phyloP scores from a whole-genome alignment of 202 grass and related monocot species.

The Carex sylvatica region DNA sequence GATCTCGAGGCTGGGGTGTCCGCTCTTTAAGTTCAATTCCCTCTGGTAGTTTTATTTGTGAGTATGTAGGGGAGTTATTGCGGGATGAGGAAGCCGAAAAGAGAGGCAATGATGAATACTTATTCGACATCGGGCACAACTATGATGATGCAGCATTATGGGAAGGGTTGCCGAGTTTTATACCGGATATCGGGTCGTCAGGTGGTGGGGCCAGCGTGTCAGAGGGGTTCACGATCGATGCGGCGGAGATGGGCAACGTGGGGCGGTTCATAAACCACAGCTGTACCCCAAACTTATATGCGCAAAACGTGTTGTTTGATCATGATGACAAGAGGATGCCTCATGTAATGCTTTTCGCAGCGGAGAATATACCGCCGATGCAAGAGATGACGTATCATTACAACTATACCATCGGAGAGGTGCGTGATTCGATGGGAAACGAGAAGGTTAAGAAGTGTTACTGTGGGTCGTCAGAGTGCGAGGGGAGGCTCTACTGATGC shows the following conservation, averaged over 20 bases:
- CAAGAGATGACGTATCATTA: constrained; percentile 79
- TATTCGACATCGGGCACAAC: constrained; percentile 72
- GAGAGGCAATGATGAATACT: constrained; percentile 58
- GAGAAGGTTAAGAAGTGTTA: constrained; percentile 67
- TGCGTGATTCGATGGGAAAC: constrained; percentile 37
- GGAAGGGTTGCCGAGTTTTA: constrained; percentile 37
- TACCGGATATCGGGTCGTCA: constrained; percentile 17
- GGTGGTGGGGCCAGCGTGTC: constrained; percentile 14
- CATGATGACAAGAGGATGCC: constrained; percentile 62
- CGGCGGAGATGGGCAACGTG: constrained; percentile 56
- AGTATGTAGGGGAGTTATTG: constrained; percentile 67
- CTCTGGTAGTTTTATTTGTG: constrained; percentile 67
- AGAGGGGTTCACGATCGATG: constrained; percentile 67
- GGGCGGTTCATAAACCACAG: constrained; percentile 83
- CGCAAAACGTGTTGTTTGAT: constrained; percentile 74
- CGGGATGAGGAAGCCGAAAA: constrained; percentile 51
- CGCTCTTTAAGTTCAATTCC: constrained; percentile 60
- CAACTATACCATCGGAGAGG: constrained; percentile 55
- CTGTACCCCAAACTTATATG: constrained; percentile 69
- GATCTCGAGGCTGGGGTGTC: constrained; percentile 64
- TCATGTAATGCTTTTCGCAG: constrained; percentile 71
- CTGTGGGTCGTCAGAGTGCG: constrained; percentile 69
- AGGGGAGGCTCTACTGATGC: constrained; percentile 74
- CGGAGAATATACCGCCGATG: constrained; percentile 63
- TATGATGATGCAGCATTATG: constrained; percentile 44